phyloP scores from a whole-genome alignment of 2,329 filamentous ascomycete genomes.

The Fusarium sp. region DNA sequence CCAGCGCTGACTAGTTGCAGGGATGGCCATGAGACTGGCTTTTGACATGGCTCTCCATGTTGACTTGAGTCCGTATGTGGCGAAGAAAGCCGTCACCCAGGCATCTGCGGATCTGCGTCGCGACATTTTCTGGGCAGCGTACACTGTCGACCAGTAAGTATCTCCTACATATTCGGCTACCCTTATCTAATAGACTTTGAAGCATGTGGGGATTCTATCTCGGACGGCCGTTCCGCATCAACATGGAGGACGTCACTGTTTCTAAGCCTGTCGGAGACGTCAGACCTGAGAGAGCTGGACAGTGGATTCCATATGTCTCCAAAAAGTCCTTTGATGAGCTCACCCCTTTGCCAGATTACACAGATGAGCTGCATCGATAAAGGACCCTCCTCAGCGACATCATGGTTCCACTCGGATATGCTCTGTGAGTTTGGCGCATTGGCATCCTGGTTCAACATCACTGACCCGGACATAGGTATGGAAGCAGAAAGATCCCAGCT shows the following conservation, averaged over 20 bases:
- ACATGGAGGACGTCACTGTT: constrained; percentile 43
- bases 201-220: constrained; percentile 45
- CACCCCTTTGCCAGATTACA: constrained; percentile 23
- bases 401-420: constrained; percentile 40
- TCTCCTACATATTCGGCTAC: not conserved
- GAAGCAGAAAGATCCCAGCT: constrained; percentile 30
- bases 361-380: constrained; percentile 28
- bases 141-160: constrained; percentile 45
- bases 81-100: constrained; percentile 35
- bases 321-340: constrained; percentile 20
- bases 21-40: constrained; percentile 44
- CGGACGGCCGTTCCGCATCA: constrained; percentile 43
- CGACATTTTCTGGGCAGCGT: constrained; percentile 48
- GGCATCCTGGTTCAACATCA: not conserved
- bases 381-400: constrained; percentile 35
- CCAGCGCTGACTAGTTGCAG: constrained; percentile 40
- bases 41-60: constrained; percentile 45
- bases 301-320: constrained; percentile 31
- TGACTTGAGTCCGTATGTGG: constrained; percentile 42
- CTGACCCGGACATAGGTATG: constrained; percentile 28
- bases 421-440: constrained; percentile 26
- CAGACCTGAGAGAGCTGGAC: not conserved
- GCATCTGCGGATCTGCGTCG: constrained; percentile 44
- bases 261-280: constrained; percentile 31
- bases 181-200: not conserved